Evolutionary conservation across 164 flowering plant genomes (phyloP), one percentile per base, ranked within the genome.

Genomic region (Malania oleifera): DNA sequence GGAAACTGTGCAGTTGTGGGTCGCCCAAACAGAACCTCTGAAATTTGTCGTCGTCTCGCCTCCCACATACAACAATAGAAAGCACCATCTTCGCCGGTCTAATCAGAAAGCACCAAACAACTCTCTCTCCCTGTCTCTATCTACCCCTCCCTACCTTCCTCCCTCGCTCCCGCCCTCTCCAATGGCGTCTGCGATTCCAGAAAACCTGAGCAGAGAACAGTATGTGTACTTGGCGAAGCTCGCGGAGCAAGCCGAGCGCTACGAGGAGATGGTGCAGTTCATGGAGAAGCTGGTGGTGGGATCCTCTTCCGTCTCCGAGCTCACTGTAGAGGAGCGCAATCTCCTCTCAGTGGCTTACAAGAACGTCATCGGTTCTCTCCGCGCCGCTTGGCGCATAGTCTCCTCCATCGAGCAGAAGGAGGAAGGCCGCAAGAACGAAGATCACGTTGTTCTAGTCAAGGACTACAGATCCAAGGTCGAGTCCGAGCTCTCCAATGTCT

Each of bases 331-430:
- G 75, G 96, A 89, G 68, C 81, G 96, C 1, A 86, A 84, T 71
- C 91, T 89, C 29, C 74, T 86, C 37, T 86, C 93, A 26, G 91
- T 86, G 7, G 96, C 96, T 15, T 86, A 84, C 77, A 89, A 86
- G 73, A 84, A 89, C 77, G 84, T 82, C 54, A 80, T 89, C 77
- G 96, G 93, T 15, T 80, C 89, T 1, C 83, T 83, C 15, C 80
- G 96, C 6, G 95, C 95, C 4, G 85, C 96, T 15, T 86, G 96
- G 95, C 75, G 95, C 12, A 86, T 89, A 66, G 75, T 89, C 7
- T 84, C 89, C 18, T 89, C 96, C 41, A 89, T 89, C 63, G 96
- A 89, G 74, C 89, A 83, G 79, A 85, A 85, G 72, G 92, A 85
- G 64, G 92, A 86, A 52, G 59, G 77, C 2, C 75, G 96, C 23